Percentiles rank a stretch among this genome's conserved stretches.
Evolutionary conservation across 305 asterid species (phyloP).

Genomic region (Euphrasia arctica): DNA sequence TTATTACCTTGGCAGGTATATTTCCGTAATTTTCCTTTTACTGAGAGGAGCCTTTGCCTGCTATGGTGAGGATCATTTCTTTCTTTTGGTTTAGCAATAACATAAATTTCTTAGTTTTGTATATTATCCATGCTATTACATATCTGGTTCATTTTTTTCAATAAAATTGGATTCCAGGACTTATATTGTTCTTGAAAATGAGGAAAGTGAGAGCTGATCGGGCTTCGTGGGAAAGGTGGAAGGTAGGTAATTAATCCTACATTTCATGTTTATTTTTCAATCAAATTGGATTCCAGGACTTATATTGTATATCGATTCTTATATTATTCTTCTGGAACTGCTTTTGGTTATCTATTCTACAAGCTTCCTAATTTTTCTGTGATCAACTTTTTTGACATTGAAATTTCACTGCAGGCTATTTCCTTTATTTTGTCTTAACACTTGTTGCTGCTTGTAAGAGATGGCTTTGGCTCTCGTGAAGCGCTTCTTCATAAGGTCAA

Average conservation of each 20-base stretch:
- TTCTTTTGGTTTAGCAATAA: background rate
- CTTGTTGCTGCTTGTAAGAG: constrained; percentile 91
- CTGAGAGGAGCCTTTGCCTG: constrained; percentile 90
- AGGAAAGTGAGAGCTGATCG: constrained; percentile 90
- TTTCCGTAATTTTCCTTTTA: constrained; percentile 55
- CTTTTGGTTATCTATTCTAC: constrained; percentile 14
- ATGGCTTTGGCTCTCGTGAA: constrained; percentile 59
- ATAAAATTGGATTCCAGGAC: constrained; percentile 32
- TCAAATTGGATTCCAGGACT: background rate
- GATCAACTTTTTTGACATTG: constrained; percentile 26
- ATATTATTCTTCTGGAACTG: background rate
- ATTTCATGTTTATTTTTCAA: background rate
- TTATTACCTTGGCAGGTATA: constrained; percentile 53
- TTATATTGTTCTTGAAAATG: constrained; percentile 82
- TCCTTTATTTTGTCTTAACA: constrained; percentile 69
- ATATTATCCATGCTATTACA: constrained; percentile 18
- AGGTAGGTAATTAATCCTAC: constrained; percentile 43
- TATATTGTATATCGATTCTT: no score
- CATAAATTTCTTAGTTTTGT: background rate
- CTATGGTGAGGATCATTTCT: constrained; percentile 58
- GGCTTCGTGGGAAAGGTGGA: constrained; percentile 80
- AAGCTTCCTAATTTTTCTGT: constrained; percentile 19
- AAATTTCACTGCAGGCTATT: constrained; percentile 55
- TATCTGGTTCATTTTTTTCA: background rate
- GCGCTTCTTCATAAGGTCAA: constrained; percentile 61